Percentiles rank a stretch among this genome's conserved stretches.
Evolutionary conservation across 441 rosid species (phyloP).

Genomic region (Pelargonium cotyledonis): DNA sequence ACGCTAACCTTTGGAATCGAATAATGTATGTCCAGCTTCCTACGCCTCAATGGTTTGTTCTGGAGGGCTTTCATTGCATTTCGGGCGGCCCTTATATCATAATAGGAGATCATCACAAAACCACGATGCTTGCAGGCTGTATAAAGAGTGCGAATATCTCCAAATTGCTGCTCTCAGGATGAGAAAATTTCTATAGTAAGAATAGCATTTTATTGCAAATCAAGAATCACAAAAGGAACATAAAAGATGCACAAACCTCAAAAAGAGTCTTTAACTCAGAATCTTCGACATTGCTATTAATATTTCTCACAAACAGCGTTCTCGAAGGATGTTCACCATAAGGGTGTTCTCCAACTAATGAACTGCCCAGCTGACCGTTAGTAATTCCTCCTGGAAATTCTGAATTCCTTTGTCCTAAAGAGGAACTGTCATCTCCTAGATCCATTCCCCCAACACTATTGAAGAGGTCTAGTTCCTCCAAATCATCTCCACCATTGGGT

Average conservation of each 20-base stretch:
- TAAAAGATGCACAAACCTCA: conserved; percentile 33
- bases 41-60: conserved; percentile 31
- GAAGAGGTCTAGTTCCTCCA: conserved; percentile 58
- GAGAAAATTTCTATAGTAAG: conserved; percentile 9
- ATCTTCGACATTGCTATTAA: conserved; percentile 50
- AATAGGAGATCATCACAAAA: conserved; percentile 52
- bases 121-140: conserved; percentile 55
- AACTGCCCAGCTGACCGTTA: conserved; percentile 33
- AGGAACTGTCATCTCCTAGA: conserved; percentile 39
- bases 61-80: conserved; percentile 54
- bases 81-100: conserved; percentile 52
- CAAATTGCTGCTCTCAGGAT: conserved; percentile 40
- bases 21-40: conserved; percentile 52
- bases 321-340: conserved; percentile 45
- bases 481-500: conserved; percentile 35
- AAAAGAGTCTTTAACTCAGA: conserved; percentile 48
- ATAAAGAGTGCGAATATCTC: conserved; percentile 43
- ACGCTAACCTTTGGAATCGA: conserved; percentile 47
- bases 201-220: conserved; percentile 8
- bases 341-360: conserved; percentile 40
- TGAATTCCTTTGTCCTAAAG: conserved; percentile 24
- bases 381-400: conserved; percentile 29
- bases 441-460: conserved; percentile 66
- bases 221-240: conserved; percentile 8
- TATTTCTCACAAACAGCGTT: conserved; percentile 57